A percentile compares a stretch with the other conserved stretches of the same genome.
Evolutionary conservation across 225 moss, liverwort and hornwort genomes (phyloP).

Genomic region (Bryoerythrophyllum caledonicum): DNA sequence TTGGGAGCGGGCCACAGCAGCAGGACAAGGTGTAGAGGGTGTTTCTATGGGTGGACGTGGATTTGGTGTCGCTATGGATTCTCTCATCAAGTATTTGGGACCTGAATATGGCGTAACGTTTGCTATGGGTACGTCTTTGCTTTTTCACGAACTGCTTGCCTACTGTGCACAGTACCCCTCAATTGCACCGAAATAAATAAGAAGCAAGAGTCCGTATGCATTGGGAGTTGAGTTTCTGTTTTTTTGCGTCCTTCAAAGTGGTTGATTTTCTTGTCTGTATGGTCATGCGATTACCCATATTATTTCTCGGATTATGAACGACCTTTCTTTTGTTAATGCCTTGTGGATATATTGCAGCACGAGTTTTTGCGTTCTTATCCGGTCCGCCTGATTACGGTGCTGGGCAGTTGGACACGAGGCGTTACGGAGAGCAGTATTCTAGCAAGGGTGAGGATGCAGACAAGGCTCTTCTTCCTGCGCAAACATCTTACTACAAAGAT

Average conservation of each 20-base stretch:
- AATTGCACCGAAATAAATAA: not conserved
- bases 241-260: not conserved
- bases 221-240: not conserved
- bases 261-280: not conserved
- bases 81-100: conserved; percentile 93
- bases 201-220: not conserved
- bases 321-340: conserved; percentile 9
- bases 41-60: conserved; percentile 93
- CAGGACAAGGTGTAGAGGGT: conserved; percentile 93
- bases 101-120: conserved; percentile 91
- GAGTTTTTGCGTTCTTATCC: conserved; percentile 94
- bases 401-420: conserved; percentile 95
- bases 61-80: conserved; percentile 98
- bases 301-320: conserved; percentile 4
- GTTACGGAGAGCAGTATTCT: conserved; percentile 97
- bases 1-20: conserved; percentile 98
- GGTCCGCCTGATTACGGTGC: conserved; percentile 99
- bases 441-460: conserved; percentile 98
- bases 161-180: conserved; percentile 6
- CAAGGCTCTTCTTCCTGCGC: conserved; percentile 97
- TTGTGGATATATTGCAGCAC: conserved; percentile 59
- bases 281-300: not conserved
- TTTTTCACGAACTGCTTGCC: conserved; percentile 11
- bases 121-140: conserved; percentile 75
- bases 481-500: conserved; percentile 96